These are phyloP conservation scores for Puccinia hordei DNA, from an alignment of 1,284 basidiomycete species.

Conservation along the genomic window DNA sequence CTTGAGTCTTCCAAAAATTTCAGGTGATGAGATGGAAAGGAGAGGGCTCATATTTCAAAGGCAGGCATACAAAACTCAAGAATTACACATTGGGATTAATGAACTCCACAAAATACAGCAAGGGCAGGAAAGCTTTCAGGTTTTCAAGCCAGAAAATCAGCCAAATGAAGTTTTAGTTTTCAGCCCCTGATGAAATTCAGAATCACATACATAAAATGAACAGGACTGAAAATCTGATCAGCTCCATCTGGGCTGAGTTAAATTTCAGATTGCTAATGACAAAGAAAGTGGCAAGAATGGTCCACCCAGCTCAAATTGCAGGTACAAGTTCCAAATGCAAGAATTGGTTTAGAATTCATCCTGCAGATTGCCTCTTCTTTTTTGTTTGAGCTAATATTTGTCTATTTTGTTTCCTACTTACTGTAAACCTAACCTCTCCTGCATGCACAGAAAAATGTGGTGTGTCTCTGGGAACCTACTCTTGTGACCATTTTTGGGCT, in stretches of 20 bases:
- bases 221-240: background rate
- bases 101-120: no score
- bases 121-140: no score
- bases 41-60: no score
- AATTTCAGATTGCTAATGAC: background rate
- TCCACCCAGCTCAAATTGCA: background rate
- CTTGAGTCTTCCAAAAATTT: no score
- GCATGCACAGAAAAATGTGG: background rate
- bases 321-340: background rate
- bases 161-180: no score
- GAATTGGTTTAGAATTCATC: background rate
- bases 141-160: no score
- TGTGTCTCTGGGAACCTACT: background rate
- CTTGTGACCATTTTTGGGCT: background rate
- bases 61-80: no score
- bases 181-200: background rate
- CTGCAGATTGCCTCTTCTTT: background rate
- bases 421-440: background rate
- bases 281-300: background rate
- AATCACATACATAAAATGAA: background rate
- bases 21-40: no score
- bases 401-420: no score
- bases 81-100: no score
- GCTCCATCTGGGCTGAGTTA: background rate
- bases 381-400: background rate